Evolutionary conservation across 495 filamentous ascomycete species (phyloP).

Genomic region (Aspergillus biplanus): DNA sequence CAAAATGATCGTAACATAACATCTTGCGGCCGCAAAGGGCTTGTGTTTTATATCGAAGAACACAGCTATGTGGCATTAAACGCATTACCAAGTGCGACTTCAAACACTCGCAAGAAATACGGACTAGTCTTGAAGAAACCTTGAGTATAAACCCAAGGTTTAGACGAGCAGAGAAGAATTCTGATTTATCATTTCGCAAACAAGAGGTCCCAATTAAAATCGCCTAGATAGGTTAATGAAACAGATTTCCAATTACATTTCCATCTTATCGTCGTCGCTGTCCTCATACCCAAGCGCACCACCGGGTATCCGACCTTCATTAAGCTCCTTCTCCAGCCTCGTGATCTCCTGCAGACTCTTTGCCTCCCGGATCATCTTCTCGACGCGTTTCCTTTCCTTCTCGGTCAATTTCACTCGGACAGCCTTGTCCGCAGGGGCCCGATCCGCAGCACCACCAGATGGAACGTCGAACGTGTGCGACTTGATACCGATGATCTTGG

Average conservation of each 20-base stretch:
- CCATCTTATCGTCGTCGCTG: constrained; percentile 41
- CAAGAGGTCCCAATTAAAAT: not conserved
- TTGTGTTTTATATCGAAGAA: too few relatives aligned
- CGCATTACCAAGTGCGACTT: too few relatives aligned
- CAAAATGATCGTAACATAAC: too few relatives aligned
- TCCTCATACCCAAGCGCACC: constrained; percentile 56
- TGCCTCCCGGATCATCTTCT: constrained; percentile 78
- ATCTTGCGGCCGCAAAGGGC: too few relatives aligned
- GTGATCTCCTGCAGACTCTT: constrained; percentile 86
- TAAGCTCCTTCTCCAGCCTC: constrained; percentile 78
- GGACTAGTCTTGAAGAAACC: too few relatives aligned
- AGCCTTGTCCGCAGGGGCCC: constrained; percentile 59
- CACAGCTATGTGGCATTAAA: too few relatives aligned
- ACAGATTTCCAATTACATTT: constrained; percentile 32
- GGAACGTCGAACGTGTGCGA: constrained; percentile 78
- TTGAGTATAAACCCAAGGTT: too few relatives aligned
- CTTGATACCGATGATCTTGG: constrained; percentile 88
- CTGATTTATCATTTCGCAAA: not conserved
- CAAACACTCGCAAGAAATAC: too few relatives aligned
- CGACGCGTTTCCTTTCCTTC: constrained; percentile 68
- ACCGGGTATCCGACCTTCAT: constrained; percentile 80
- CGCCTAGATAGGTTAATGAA: not conserved
- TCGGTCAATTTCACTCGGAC: constrained; percentile 71
- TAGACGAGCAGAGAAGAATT: too few relatives aligned
- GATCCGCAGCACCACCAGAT: constrained; percentile 43